phyloP scores from a whole-genome alignment of 1,139 yeast species.

The Diutina mesorugosa region DNA sequence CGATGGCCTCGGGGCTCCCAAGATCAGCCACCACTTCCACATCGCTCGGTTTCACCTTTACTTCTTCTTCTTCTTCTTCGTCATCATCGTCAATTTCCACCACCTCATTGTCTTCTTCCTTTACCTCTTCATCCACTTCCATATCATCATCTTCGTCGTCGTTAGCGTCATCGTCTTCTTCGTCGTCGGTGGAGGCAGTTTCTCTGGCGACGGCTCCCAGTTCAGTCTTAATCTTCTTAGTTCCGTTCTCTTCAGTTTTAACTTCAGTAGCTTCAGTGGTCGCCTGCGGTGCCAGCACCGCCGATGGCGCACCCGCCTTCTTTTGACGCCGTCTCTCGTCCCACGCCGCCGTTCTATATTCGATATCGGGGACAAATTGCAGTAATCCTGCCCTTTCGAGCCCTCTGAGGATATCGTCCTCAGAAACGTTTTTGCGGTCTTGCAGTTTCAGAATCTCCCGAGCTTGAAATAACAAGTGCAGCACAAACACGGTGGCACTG shows the following conservation, averaged over 20 bases:
- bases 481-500: slow-evolving; percentile 63
- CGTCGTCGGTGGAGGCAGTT: slow-evolving; percentile 4
- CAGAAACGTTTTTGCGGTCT: slow-evolving; percentile 48
- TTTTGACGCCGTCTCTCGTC: slow-evolving; percentile 27
- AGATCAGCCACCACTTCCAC: slow-evolving; percentile 7
- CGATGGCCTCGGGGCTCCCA: slow-evolving; percentile 1
- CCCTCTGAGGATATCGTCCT: slow-evolving; percentile 52
- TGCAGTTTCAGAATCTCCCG: slow-evolving; percentile 37
- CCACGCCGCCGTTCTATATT: slow-evolving; percentile 33
- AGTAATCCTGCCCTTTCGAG: slow-evolving; percentile 42
- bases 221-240: slow-evolving; percentile 5
- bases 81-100: slow-evolving; percentile 3
- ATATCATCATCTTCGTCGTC: slow-evolving; percentile 4
- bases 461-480: slow-evolving; percentile 52
- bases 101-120: slow-evolving; percentile 5
- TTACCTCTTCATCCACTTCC: slow-evolving; percentile 5
- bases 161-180: slow-evolving; percentile 6
- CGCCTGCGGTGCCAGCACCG: slow-evolving; percentile 3
- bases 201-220: slow-evolving; percentile 3
- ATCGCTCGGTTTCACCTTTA: slow-evolving; percentile 5
- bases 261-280: not conserved
- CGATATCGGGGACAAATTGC: slow-evolving; percentile 41
- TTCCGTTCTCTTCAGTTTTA: slow-evolving; percentile 4
- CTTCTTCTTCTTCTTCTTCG: slow-evolving; percentile 3
- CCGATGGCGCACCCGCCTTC: slow-evolving; percentile 19